Base-by-base conservation (phyloP, 129 eudicot genomes). In the Artemisia tridentata region DNA sequence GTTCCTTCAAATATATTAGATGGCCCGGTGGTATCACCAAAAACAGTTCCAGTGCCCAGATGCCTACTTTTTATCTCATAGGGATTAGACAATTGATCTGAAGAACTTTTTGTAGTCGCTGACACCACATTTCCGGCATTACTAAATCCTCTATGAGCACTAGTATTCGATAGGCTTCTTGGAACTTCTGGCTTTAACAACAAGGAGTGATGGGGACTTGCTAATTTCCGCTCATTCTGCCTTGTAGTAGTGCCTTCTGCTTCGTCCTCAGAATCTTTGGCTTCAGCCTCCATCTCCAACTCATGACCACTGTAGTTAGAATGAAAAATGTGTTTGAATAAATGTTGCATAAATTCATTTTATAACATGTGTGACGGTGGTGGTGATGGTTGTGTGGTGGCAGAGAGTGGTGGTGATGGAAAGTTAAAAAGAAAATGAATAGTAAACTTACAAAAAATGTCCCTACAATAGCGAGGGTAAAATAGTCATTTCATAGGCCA, bases 251-350 rank as follows among this genome's bases (percentile, higher is more conserved):
- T 3, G 5, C 72, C 84, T 82, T 70, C 88, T 20, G 75, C 73
- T 77, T 88, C 97, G 6, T 87, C 97, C 64, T 93, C 97, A 23
- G 97, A 90, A 86, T 90, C 99, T 80, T 81, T 83, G 55, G 92
- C 99, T 84, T 95, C 88, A 69, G 91, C 85, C 55, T 89, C 93
- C 91, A 85, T 73, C 81, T 90, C 97, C 84, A 95, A 66, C 72
- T 95, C 97, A 76, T 79, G 84, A 47, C 88, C 84, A 85, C 99
- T 95, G 86, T 62, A 49, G 31, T 49, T 27, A 53, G 47, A 4
- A 77, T 38, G 11, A 61, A 38, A 61, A 38, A 19, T 8, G 11
- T 14, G 5, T 76, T 57, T 29, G 0, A 11, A 21, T 75, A 15
- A 46, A 56, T 75, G 10, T 21, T 18, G 54, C 15, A 8, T 45